phyloP scores from a whole-genome alignment of 495 filamentous ascomycete species.

The Neurospora cerealis region DNA sequence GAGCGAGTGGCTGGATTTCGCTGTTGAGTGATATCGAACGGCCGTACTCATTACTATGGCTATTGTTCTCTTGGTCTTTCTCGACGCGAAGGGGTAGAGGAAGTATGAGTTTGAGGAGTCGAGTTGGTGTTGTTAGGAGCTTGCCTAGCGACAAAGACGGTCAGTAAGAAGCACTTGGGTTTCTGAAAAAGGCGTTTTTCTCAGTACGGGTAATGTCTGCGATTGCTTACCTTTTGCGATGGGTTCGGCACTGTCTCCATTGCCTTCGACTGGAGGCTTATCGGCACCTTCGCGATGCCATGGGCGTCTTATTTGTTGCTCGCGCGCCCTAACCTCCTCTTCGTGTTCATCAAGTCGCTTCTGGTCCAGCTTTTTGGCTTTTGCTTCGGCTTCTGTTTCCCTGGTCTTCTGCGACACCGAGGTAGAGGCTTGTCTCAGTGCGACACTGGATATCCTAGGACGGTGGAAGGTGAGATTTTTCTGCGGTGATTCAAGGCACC shows the following conservation, averaged over 20 bases:
- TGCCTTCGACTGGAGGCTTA: conserved; percentile 40
- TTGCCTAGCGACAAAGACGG: conserved; percentile 47
- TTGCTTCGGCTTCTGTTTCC: conserved; percentile 16
- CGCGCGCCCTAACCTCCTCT: conserved; percentile 22
- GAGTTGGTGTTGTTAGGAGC: conserved; percentile 80
- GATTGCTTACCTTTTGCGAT: conserved; percentile 51
- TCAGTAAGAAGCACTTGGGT: background rate
- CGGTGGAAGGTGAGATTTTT: background rate
- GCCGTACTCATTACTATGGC: conserved; percentile 22
- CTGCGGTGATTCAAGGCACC: background rate
- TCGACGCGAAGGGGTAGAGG: conserved; percentile 57
- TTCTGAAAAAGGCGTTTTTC: background rate
- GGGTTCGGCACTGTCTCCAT: conserved; percentile 32
- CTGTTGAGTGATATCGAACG: conserved; percentile 38
- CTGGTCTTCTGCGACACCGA: background rate
- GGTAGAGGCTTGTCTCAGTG: background rate
- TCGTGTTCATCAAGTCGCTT: conserved; percentile 29
- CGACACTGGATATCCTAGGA: background rate
- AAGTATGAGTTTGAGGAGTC: conserved; percentile 80
- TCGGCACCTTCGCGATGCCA: conserved; percentile 64
- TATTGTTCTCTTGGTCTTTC: conserved; percentile 41
- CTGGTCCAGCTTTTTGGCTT: conserved; percentile 27
- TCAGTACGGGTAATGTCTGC: background rate
- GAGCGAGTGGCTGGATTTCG: conserved; percentile 70
- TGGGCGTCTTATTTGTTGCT: conserved; percentile 37